Percentiles rank a stretch among this genome's conserved stretches.
These are phyloP conservation scores for Teunomyces tritomae DNA, from an alignment of 805 yeast genomes.

Conservation along the genomic window DNA sequence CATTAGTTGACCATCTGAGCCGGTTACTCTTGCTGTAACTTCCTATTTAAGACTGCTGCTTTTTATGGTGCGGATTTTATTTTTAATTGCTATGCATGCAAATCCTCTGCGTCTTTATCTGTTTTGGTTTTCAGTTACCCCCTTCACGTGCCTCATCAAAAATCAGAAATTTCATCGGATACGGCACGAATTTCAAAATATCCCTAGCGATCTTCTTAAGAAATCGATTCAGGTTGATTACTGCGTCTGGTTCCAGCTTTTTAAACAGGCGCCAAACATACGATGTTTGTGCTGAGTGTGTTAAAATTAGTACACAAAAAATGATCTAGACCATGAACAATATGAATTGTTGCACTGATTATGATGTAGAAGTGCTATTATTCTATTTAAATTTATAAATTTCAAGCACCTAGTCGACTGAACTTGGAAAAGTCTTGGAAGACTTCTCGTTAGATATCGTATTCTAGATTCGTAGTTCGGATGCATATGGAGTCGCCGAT, in stretches of 20 bases:
- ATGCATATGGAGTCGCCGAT: background rate
- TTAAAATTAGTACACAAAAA: background rate
- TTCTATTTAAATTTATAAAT: background rate
- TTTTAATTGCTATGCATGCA: background rate
- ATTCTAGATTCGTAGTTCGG: background rate
- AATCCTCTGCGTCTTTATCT: background rate
- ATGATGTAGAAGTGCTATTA: too few species aligned
- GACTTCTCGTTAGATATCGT: background rate
- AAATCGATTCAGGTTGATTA: background rate
- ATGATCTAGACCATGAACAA: background rate
- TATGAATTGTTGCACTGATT: too few species aligned
- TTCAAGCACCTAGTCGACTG: background rate
- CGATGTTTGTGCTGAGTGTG: background rate
- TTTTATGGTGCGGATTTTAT: background rate
- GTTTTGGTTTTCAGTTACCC: background rate
- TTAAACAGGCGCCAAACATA: background rate
- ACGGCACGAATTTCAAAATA: slow-evolving; percentile 1
- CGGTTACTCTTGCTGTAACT: slow-evolving; percentile 1
- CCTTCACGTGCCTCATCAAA: background rate
- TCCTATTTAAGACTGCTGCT: background rate
- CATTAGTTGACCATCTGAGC: background rate
- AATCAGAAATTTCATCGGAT: background rate
- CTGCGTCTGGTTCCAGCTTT: background rate
- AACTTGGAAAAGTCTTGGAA: background rate
- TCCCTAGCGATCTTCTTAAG: background rate